Conservation (phyloP, 441 rosid genomes). For the Syzygium syzygioides region DNA sequence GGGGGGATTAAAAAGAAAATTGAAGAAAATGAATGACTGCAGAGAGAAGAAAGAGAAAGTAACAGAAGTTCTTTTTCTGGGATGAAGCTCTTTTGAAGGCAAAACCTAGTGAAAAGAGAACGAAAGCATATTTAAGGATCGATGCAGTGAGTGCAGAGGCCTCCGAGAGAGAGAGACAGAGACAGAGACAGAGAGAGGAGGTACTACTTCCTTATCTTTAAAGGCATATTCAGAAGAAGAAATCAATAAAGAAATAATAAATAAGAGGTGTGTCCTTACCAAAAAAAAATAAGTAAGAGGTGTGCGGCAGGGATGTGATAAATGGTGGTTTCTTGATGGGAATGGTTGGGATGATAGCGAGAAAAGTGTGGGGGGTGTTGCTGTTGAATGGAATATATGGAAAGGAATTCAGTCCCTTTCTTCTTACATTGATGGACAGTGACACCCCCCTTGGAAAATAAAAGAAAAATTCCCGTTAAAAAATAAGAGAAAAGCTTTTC, state of each 20-base stretch:
- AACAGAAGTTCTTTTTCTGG: conserved; percentile 19
- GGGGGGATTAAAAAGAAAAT: conserved; percentile 7
- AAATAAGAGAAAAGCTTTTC: background rate
- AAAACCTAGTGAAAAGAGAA: conserved; percentile 45
- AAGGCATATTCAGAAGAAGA: conserved; percentile 9
- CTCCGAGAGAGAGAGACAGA: background rate
- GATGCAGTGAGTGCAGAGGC: conserved; percentile 3
- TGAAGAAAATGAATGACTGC: conserved; percentile 10
- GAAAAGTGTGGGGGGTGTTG: conserved; percentile 21
- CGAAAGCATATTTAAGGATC: conserved; percentile 30
- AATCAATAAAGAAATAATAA: background rate
- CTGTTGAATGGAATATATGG: conserved; percentile 41
- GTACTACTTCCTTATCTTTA: conserved; percentile 15
- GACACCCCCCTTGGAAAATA: conserved; percentile 19
- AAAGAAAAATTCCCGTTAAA: conserved; percentile 10
- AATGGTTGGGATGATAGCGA: conserved; percentile 38
- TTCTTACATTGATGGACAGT: conserved; percentile 29
- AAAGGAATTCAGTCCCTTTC: conserved; percentile 21
- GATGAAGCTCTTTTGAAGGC: conserved; percentile 33
- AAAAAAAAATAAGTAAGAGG: background rate
- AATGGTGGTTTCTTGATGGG: conserved; percentile 19
- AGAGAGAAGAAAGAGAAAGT: conserved; percentile 32
- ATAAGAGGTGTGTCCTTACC: background rate
- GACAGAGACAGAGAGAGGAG: conserved; percentile 21
- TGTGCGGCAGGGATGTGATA: background rate